A percentile compares a stretch with the other conserved stretches of the same genome.
phyloP scores from a whole-genome alignment of 768 basidiomycete genomes.

The Pleurotus cornucopiae region DNA sequence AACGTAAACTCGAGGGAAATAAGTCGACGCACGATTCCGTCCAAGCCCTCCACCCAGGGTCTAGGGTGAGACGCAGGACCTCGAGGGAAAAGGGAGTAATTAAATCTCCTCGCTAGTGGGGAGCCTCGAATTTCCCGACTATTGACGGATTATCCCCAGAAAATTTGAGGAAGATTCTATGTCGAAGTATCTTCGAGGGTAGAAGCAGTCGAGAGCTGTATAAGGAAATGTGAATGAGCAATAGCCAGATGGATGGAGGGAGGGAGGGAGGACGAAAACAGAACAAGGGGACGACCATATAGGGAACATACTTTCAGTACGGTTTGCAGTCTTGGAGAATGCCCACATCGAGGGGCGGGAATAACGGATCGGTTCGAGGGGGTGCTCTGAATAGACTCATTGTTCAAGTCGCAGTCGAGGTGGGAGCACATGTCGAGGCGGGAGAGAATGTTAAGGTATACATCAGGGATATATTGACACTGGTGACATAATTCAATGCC shows the following conservation, averaged over 20 bases:
- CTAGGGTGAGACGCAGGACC: neutral
- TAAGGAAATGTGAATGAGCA: neutral
- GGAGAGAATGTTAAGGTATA: neutral
- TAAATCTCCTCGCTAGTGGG: neutral
- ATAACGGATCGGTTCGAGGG: neutral
- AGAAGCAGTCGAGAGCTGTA: neutral
- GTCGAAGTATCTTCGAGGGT: neutral
- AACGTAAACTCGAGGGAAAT: no score
- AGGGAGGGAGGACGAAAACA: neutral
- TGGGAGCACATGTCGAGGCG: neutral
- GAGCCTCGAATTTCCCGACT: neutral
- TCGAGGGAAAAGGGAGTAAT: neutral
- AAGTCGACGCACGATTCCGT: neutral
- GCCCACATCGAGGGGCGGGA: neutral
- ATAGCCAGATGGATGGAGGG: neutral
- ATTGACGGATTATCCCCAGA: neutral
- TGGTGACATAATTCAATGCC: no score
- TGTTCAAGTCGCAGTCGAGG: neutral
- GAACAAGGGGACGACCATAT: slow-evolving; percentile 2
- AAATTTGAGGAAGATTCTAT: no score
- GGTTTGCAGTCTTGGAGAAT: neutral
- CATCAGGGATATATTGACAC: neutral
- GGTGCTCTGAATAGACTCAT: no score
- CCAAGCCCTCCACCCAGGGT: neutral
- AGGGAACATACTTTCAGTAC: neutral